A percentile compares a stretch with the other conserved stretches of the same genome.
Evolutionary conservation across 1,139 yeast species (phyloP).

Genomic region (Lodderomyces margitis): DNA sequence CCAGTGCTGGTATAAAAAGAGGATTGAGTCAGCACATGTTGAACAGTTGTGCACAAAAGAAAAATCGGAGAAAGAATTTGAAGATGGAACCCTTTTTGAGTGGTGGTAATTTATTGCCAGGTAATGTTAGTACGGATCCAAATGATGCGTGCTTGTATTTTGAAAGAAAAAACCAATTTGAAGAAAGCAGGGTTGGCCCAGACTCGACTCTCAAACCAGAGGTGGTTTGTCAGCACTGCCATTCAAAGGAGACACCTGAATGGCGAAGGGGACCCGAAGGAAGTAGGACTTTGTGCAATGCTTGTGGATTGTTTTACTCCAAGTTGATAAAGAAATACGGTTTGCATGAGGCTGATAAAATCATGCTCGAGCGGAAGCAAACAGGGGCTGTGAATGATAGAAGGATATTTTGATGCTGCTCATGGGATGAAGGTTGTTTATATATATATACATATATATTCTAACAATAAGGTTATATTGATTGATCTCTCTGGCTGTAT

Average conservation of each 20-base stretch:
- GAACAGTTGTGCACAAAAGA: not conserved
- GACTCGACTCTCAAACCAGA: conserved; percentile 19
- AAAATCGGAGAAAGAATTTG: not conserved
- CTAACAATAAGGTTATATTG: not conserved
- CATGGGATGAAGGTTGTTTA: not conserved
- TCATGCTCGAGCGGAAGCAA: conserved; percentile 26
- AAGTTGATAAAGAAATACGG: conserved; percentile 32
- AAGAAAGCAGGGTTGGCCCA: conserved; percentile 8
- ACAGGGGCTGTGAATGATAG: conserved; percentile 22
- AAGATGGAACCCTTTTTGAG: not conserved
- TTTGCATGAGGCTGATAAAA: conserved; percentile 21
- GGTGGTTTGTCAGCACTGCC: conserved; percentile 28
- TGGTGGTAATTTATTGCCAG: not conserved
- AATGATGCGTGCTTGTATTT: not conserved
- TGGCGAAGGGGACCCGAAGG: conserved; percentile 50
- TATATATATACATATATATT: not conserved
- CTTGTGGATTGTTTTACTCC: conserved; percentile 44
- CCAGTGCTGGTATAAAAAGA: not conserved
- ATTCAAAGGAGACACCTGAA: conserved; percentile 38
- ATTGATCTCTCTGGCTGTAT: too few relatives aligned
- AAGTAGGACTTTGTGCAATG: conserved; percentile 43
- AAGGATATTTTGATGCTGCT: conserved; percentile 15
- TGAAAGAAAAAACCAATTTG: not conserved
- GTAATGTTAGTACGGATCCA: not conserved
- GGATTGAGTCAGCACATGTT: not conserved